Evolutionary conservation across 495 filamentous ascomycete genomes (phyloP), one percentile per base, ranked within the genome.

Genomic region (Hyaloscypha hepaticicola): DNA sequence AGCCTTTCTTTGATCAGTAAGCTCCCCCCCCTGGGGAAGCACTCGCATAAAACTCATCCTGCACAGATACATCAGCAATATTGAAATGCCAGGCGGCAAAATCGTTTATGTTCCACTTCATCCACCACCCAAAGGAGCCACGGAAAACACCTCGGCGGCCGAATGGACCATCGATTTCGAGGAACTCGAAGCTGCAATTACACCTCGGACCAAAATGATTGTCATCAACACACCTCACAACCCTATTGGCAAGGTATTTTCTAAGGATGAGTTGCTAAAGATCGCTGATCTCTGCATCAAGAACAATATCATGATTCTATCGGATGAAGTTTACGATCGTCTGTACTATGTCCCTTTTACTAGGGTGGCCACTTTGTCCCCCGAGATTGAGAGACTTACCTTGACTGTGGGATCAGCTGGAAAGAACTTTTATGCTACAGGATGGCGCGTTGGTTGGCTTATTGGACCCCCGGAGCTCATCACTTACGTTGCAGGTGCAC

Each of bases 1-100:
- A 99, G 80, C 95, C 95, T 7, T 99, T 97, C 79, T 99, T 97
- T 72, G 95, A 99, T 77, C 95, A 99, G 87, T 93, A 79, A 73
- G 85, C 74, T 55, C n/a, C 0, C 2, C 24, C 11, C 60, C 14
- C n/a, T 28, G 9, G 16, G 29, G 7, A 8, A 41, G 25, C 8
- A 58, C 5, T 25, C 5, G 27, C 55, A 52, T 22, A 28, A 49
- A 7, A 58, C 67, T 66, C n/a, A 69, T 11, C 0, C 19, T 28
- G 25, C 48, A 62, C 53, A 89, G 88, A 69, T 96, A 97, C 74
- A 95, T 98, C 65, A 89, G 86, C 79, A 98, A 98, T 77, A 97
- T 99, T 59, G 89, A 96, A 73, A 97, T 99, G 96, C 87, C 94
- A 9, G 96, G 96, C 61, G 95, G 94, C 59, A 93, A 86, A 69